Evolutionary conservation across 306 rosid species (phyloP).

Genomic region (Prunus mira): DNA sequence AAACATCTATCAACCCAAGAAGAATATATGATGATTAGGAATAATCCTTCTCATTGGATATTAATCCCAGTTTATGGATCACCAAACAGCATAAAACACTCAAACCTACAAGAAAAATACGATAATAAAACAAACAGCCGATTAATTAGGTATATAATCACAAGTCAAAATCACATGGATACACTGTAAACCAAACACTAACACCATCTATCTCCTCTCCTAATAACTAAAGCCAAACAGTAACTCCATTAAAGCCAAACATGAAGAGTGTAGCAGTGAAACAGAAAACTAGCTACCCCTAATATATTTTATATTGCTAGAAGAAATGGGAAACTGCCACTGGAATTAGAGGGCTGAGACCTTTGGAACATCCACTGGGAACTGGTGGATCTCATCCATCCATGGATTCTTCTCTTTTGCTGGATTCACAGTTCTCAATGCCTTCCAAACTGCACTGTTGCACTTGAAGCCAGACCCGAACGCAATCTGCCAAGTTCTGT

Average conservation of each 20-base stretch:
- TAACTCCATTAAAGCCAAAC: background rate
- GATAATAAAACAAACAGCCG: background rate
- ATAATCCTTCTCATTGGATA: background rate
- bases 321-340: background rate
- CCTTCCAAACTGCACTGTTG: conserved; percentile 63
- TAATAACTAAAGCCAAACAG: background rate
- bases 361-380: conserved; percentile 56
- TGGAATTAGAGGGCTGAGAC: conserved; percentile 30
- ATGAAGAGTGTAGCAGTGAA: background rate
- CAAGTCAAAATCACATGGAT: background rate
- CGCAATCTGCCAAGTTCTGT: conserved; percentile 64
- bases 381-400: conserved; percentile 52
- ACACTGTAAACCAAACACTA: background rate
- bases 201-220: background rate
- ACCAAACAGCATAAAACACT: background rate
- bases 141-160: background rate
- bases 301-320: background rate
- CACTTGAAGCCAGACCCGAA: conserved; percentile 70
- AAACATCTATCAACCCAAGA: background rate
- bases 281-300: background rate
- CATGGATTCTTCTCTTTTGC: conserved; percentile 52
- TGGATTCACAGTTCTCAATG: conserved; percentile 43
- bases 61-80: background rate
- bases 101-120: background rate
- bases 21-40: background rate